These are phyloP conservation scores for Vanilla planifolia DNA, from an alignment of 106 monocot species.

Conservation along the genomic window DNA sequence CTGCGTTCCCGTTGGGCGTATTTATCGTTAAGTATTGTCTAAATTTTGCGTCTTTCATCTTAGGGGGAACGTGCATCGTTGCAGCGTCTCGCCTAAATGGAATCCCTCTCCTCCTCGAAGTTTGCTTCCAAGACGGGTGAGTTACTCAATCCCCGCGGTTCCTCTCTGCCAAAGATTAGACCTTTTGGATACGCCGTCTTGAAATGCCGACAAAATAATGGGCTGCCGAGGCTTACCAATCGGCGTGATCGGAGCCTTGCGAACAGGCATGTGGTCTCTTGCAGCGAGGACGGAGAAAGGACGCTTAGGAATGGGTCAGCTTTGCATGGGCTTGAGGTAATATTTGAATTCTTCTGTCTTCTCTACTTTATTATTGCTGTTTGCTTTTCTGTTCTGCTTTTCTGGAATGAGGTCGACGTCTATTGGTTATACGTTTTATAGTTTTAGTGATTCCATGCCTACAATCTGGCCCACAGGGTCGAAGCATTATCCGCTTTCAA, in stretches of 20 bases:
- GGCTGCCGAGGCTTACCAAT: not conserved
- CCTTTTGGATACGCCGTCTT: not conserved
- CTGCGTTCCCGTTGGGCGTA: too few relatives aligned
- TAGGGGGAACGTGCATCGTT: too few relatives aligned
- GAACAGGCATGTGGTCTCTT: not conserved
- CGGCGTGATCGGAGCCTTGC: not conserved
- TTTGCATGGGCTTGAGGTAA: slow-evolving; percentile 1
- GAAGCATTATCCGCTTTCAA: not conserved
- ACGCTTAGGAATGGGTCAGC: not conserved
- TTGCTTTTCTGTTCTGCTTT: not conserved
- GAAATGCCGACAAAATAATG: not conserved
- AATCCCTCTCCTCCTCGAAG: slow-evolving; percentile 15
- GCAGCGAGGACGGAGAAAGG: slow-evolving; percentile 6
- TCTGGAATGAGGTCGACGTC: not conserved
- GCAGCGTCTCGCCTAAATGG: slow-evolving; percentile 7
- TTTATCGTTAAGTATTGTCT: too few relatives aligned
- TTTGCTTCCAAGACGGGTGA: slow-evolving; percentile 1
- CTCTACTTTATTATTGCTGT: not conserved
- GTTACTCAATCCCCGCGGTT: not conserved
- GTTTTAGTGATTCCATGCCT: not conserved
- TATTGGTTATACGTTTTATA: not conserved
- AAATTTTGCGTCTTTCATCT: too few relatives aligned
- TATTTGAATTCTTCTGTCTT: not conserved
- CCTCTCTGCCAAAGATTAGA: slow-evolving; percentile 1
- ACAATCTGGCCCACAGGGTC: not conserved